These are phyloP conservation scores for Xylaria intraflava DNA, from an alignment of 495 filamentous ascomycete species.

Conservation along the genomic window DNA sequence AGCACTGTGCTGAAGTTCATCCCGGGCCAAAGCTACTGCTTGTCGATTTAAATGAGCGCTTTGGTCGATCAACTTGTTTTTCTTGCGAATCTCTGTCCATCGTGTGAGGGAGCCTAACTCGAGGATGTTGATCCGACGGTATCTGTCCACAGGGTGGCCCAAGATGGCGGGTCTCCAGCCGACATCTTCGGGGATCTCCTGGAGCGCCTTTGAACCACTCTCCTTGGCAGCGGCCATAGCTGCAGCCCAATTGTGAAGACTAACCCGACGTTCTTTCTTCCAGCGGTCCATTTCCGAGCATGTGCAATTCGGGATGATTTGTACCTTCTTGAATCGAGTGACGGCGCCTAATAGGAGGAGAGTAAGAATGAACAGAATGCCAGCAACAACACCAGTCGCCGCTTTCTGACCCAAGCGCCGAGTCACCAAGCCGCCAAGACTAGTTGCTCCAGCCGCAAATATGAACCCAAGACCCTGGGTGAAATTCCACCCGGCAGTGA, in stretches of 20 bases:
- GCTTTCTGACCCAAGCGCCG: constrained; percentile 57
- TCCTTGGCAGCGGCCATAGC: constrained; percentile 29
- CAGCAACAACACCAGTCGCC: constrained; percentile 58
- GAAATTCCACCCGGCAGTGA: constrained; percentile 63
- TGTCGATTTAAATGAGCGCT: constrained; percentile 33
- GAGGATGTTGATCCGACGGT: constrained; percentile 58
- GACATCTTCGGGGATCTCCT: constrained; percentile 39
- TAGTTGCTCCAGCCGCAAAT: constrained; percentile 57
- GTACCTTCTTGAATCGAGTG: constrained; percentile 54
- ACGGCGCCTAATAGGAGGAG: constrained; percentile 54
- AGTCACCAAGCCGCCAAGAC: constrained; percentile 52
- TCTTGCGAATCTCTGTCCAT: constrained; percentile 64
- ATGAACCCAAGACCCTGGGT: constrained; percentile 61
- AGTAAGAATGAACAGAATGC: constrained; percentile 55
- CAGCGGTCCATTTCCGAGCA: constrained; percentile 45
- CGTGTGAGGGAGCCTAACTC: constrained; percentile 57
- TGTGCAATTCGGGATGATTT: constrained; percentile 56
- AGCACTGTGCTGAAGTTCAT: constrained; percentile 23
- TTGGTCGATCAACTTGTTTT: constrained; percentile 54
- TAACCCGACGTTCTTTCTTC: constrained; percentile 36
- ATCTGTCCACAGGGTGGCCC: constrained; percentile 60
- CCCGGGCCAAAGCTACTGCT: constrained; percentile 30
- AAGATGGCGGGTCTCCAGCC: constrained; percentile 60
- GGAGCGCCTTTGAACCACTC: constrained; percentile 31
- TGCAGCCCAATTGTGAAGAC: constrained; percentile 30